Evolutionary conservation across 768 basidiomycete genomes (phyloP), one percentile per base, ranked within the genome.

Genomic region (Termitomyces sp.): DNA sequence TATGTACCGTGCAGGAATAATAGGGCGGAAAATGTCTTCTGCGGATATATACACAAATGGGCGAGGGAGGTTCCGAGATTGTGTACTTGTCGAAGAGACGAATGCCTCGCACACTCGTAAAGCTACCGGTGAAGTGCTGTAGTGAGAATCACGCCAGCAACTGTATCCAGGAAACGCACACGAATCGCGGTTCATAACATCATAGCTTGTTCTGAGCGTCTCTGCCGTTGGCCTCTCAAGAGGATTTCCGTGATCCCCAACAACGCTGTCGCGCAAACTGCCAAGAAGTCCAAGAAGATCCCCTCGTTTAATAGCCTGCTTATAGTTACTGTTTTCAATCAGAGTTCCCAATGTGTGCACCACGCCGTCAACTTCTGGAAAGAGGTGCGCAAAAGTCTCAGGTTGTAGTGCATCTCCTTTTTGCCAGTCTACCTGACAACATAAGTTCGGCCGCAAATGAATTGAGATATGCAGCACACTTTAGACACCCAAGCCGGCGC

Each of bases 21-120:
- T 65, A 27, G 96, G 97, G 14, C 92, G 84, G 72, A 86, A 94
- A 47, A 96, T 83, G 68, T 95, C 93, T 67, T 96, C 96, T 6
- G 97, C 97, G 49, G 97, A 99, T 56, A 99, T 78, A 73, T 91
- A 98, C 41, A 98, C 80, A 71, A 99, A 98, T n/a, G 87, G 82
- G 54, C 86, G 80, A 48, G 77, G 73, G 56, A 63, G 59, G 58
- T 60, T 65, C 53, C 68, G 55, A 63, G 60, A 53, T 55, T 59
- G 62, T 63, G 68, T 65, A 53, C 61, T 63, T 52, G 67, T 66
- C 16, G 83, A 82, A 26, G 76, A 71, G 22, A 89, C 63, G 67
- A 90, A 91, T 6, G 90, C 83, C 66, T 90, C 83, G 65, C 93
- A 90, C 43, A 94, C 89, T 37, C 81, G 79, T 53, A 91, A 70